phyloP scores from a whole-genome alignment of 1,284 basidiomycete species.

The Cryptococcus sp. region DNA sequence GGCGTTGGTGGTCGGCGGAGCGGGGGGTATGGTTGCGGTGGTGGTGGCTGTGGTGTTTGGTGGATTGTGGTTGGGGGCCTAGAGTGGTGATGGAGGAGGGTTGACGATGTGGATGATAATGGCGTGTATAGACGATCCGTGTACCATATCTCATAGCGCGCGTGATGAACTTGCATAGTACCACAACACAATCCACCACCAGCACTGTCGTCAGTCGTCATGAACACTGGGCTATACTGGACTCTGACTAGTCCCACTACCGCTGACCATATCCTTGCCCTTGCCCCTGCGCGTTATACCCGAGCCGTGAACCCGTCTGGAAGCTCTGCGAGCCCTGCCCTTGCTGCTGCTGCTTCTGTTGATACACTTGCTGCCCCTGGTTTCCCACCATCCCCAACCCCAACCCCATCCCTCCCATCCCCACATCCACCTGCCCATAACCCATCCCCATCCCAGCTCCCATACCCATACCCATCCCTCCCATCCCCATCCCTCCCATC shows the following conservation, averaged over 20 bases:
- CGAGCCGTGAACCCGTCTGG: not conserved
- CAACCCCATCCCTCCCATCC: conserved; percentile 4
- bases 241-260: too few species aligned
- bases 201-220: too few species aligned
- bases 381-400: not conserved
- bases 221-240: too few species aligned
- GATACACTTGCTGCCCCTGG: conserved; percentile 3
- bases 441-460: conserved; percentile 8
- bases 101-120: not conserved
- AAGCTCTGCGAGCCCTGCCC: not conserved
- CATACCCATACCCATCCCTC: conserved; percentile 5
- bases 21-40: not conserved
- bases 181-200: not conserved
- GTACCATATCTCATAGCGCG: not conserved
- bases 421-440: conserved; percentile 1
- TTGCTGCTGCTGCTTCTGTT: conserved; percentile 1
- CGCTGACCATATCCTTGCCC: conserved; percentile 7
- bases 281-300: conserved; percentile 3
- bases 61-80: conserved; percentile 6
- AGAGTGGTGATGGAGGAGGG: not conserved
- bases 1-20: not conserved
- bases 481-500: too few species aligned
- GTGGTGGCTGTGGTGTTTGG: not conserved
- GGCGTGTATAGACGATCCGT: not conserved
- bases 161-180: not conserved